phyloP scores from a whole-genome alignment of 192 early-diverging fungal genomes.

The Spizellomyces punctatus region DNA sequence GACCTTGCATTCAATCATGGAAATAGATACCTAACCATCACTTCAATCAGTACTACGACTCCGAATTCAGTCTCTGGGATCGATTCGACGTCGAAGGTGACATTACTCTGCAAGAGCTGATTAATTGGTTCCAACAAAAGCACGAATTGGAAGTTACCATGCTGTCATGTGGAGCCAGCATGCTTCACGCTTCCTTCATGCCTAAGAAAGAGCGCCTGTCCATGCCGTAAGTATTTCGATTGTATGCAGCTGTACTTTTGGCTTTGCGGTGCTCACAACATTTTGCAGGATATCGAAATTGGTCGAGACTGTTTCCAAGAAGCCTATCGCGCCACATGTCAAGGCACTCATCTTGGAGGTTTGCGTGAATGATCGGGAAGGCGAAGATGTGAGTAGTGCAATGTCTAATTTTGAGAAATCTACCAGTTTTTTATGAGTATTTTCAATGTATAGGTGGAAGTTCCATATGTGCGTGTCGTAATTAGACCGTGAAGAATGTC shows the following conservation, averaged over 20 bases:
- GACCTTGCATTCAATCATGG: constrained; percentile 2
- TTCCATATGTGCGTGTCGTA: constrained; percentile 53
- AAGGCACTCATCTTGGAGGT: constrained; percentile 84
- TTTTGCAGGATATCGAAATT: constrained; percentile 71
- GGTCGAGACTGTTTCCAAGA: constrained; percentile 80
- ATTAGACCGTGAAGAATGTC: constrained; percentile 23
- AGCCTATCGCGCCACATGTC: constrained; percentile 84
- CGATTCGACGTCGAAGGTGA: constrained; percentile 85
- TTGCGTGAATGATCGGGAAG: constrained; percentile 83
- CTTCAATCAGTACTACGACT: constrained; percentile 69
- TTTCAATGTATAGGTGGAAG: constrained; percentile 36
- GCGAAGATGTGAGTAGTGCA: constrained; percentile 73
- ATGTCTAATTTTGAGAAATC: too few species aligned
- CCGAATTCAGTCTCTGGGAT: constrained; percentile 93
- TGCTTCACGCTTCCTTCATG: constrained; percentile 93
- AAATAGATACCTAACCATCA: not conserved
- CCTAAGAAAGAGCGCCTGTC: constrained; percentile 76
- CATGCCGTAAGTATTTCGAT: constrained; percentile 64
- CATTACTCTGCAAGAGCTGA: constrained; percentile 85
- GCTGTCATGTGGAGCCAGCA: constrained; percentile 87
- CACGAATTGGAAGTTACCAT: constrained; percentile 90
- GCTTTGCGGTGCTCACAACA: not conserved
- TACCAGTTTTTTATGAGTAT: not conserved
- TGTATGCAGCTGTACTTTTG: not conserved
- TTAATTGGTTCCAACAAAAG: constrained; percentile 80